Conservation (phyloP, 2,329 filamentous ascomycete genomes). For the Cadophora sp. region DNA sequence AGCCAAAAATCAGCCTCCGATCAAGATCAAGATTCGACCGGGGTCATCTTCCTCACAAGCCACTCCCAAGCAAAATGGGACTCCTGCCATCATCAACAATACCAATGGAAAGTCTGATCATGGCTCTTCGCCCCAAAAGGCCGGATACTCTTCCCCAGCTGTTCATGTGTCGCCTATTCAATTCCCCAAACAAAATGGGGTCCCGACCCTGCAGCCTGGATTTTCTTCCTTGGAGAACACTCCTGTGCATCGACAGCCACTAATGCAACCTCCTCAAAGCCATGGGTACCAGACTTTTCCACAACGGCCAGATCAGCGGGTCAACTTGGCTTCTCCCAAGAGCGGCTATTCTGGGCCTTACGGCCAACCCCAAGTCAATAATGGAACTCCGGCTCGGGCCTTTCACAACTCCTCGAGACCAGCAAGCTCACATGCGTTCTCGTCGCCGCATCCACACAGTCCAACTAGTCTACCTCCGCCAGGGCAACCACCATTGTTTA, state of each 20-base stretch:
- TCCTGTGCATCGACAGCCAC: slow-evolving; percentile 21
- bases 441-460: slow-evolving; percentile 43
- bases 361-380: slow-evolving; percentile 22
- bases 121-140: slow-evolving; percentile 30
- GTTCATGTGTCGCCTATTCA: slow-evolving; percentile 24
- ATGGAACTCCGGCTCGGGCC: slow-evolving; percentile 19
- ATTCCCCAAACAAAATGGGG: slow-evolving; percentile 1
- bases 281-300: slow-evolving; percentile 24
- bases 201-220: slow-evolving; percentile 7
- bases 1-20: slow-evolving; percentile 64
- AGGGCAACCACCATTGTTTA: slow-evolving; percentile 36
- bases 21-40: slow-evolving; percentile 62
- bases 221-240: slow-evolving; percentile 8
- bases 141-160: slow-evolving; percentile 16
- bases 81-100: slow-evolving; percentile 21
- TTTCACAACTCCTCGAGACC: slow-evolving; percentile 29
- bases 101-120: slow-evolving; percentile 28
- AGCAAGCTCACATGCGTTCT: slow-evolving; percentile 41
- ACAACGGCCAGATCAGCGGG: not conserved
- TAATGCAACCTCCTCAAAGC: slow-evolving; percentile 16
- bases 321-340: slow-evolving; percentile 7
- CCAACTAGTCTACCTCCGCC: slow-evolving; percentile 45
- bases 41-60: slow-evolving; percentile 52
- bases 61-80: slow-evolving; percentile 34
- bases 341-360: slow-evolving; percentile 27